A percentile compares a stretch with the other conserved stretches of the same genome.
Conservation (phyloP, 2,329 filamentous ascomycete genomes). For the Ramularia endophylla region DNA sequence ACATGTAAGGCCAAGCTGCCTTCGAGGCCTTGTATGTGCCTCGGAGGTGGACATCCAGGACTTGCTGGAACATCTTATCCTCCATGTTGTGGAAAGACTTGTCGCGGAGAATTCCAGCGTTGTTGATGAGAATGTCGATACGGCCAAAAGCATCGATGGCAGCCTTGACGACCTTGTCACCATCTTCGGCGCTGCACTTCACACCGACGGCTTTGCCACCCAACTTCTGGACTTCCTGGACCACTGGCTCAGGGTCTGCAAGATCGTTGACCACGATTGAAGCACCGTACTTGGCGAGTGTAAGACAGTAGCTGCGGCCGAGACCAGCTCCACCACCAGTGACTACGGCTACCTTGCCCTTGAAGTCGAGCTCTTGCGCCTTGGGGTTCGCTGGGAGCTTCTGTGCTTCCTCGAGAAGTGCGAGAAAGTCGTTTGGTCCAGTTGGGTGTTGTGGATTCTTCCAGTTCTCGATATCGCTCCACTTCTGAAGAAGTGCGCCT, state of each 20-base stretch:
- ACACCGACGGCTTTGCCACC: constrained; percentile 89
- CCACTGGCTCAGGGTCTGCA: constrained; percentile 83
- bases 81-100: constrained; percentile 99
- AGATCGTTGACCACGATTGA: constrained; percentile 93
- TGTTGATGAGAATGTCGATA: constrained; percentile 94
- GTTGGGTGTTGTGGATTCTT: constrained; percentile 74
- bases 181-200: constrained; percentile 90
- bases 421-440: constrained; percentile 82
- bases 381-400: constrained; percentile 67
- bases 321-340: constrained; percentile 88
- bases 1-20: constrained; percentile 94
- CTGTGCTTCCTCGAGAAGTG: constrained; percentile 74
- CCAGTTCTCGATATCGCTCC: constrained; percentile 83
- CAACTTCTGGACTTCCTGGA: constrained; percentile 82
- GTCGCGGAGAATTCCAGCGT: constrained; percentile 94
- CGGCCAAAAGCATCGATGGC: constrained; percentile 92
- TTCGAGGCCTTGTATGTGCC: constrained; percentile 97
- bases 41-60: constrained; percentile 85
- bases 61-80: constrained; percentile 85
- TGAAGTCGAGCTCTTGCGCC: constrained; percentile 72
- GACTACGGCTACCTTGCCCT: constrained; percentile 76
- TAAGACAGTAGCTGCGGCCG: constrained; percentile 81
- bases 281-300: constrained; percentile 78
- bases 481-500: constrained; percentile 80
- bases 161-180: constrained; percentile 82